Evolutionary conservation across 2,329 filamentous ascomycete genomes (phyloP).

Genomic region (Colletotrichum endophyticum): DNA sequence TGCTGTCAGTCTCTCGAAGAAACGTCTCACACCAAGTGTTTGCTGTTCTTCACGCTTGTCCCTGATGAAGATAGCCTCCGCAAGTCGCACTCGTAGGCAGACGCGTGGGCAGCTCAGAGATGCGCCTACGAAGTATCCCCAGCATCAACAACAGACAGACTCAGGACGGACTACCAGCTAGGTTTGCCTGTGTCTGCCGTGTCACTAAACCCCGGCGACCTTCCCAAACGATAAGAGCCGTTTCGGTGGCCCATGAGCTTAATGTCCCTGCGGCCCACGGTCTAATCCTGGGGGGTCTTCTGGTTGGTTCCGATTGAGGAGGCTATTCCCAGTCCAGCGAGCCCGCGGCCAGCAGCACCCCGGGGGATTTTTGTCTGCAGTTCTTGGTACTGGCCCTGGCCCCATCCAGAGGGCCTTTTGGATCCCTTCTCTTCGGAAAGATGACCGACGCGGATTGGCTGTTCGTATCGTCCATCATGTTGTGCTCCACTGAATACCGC

Average conservation of each 20-base stretch:
- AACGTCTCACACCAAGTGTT: not conserved
- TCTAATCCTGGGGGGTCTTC: not conserved
- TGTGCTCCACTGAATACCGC: constrained; percentile 9
- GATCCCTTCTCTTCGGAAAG: not conserved
- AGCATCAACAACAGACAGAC: not conserved
- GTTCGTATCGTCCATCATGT: not conserved
- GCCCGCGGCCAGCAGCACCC: not conserved
- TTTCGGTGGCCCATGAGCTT: constrained; percentile 14
- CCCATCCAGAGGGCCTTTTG: constrained; percentile 9
- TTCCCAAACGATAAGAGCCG: constrained; percentile 19
- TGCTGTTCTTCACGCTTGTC: not conserved
- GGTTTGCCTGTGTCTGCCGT: not conserved
- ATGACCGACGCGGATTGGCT: constrained; percentile 7
- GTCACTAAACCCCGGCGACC: not conserved
- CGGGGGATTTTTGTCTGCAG: constrained; percentile 22
- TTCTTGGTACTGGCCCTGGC: constrained; percentile 9
- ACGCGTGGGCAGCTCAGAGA: not conserved
- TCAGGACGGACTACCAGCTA: not conserved
- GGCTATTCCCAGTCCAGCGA: constrained; percentile 2
- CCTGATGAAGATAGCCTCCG: not conserved
- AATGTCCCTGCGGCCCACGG: constrained; percentile 3
- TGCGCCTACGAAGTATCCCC: not conserved
- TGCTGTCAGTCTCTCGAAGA: not conserved
- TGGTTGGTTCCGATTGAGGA: constrained; percentile 8
- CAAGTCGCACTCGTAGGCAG: not conserved